Evolutionary conservation across 768 basidiomycete genomes (phyloP).

Genomic region (Leccinum aurantiacum): DNA sequence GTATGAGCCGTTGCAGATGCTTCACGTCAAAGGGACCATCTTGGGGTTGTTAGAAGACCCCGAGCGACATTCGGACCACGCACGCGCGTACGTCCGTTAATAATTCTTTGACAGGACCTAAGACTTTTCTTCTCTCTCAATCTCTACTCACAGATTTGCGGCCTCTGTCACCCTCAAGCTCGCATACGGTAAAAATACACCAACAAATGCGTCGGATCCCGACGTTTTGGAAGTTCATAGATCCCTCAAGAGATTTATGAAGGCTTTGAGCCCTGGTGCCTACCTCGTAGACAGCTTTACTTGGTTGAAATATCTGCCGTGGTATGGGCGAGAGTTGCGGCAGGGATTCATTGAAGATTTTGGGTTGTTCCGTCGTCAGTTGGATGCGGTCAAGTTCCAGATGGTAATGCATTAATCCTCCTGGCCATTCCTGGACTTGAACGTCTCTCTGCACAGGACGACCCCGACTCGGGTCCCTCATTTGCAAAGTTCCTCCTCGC

Average conservation of each 20-base stretch:
- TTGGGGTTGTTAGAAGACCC: constrained; percentile 15
- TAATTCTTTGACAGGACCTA: constrained; percentile 31
- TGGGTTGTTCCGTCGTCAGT: constrained; percentile 44
- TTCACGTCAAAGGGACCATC: constrained; percentile 22
- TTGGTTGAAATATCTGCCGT: constrained; percentile 47
- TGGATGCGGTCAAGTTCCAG: constrained; percentile 42
- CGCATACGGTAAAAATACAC: constrained; percentile 22
- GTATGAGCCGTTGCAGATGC: constrained; percentile 46
- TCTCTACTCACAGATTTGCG: constrained; percentile 10
- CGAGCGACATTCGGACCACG: constrained; percentile 9
- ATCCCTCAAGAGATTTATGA: constrained; percentile 20
- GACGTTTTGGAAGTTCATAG: constrained; percentile 21
- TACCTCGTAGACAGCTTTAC: constrained; percentile 37
- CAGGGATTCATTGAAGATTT: constrained; percentile 51
- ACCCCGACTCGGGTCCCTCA: constrained; percentile 34
- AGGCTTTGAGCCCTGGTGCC: constrained; percentile 29
- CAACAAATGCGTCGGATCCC: constrained; percentile 15
- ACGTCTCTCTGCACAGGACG: constrained; percentile 10
- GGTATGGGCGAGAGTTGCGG: constrained; percentile 53
- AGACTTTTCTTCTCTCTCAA: not conserved
- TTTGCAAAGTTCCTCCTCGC: constrained; percentile 56
- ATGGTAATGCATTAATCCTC: constrained; percentile 35
- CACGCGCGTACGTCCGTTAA: constrained; percentile 37
- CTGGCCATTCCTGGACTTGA: not conserved
- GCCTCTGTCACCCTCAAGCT: constrained; percentile 17